phyloP scores from a whole-genome alignment of 345 rosid species.

The Fremontodendron californicum region DNA sequence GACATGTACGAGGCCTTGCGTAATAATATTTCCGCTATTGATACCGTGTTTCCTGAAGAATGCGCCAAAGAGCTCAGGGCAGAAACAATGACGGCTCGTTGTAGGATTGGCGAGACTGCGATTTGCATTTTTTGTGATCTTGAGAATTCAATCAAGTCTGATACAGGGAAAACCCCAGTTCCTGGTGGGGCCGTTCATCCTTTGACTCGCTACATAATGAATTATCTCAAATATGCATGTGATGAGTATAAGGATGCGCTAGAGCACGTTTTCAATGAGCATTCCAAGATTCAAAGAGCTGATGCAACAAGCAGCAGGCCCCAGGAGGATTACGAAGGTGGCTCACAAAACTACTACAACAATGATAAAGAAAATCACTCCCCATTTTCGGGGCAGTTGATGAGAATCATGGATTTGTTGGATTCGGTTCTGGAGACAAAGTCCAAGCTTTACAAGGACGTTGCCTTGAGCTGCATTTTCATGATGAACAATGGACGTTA shows the following conservation, averaged over 20 bases:
- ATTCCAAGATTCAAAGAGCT: slow-evolving; percentile 60
- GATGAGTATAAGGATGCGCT: slow-evolving; percentile 74
- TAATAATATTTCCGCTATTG: slow-evolving; percentile 42
- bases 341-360: not conserved
- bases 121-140: slow-evolving; percentile 62
- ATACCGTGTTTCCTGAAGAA: slow-evolving; percentile 38
- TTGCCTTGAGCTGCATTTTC: slow-evolving; percentile 64
- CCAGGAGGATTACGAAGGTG: slow-evolving; percentile 12
- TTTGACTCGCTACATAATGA: slow-evolving; percentile 78
- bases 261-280: slow-evolving; percentile 73
- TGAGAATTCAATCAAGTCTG: slow-evolving; percentile 70
- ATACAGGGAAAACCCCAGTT: slow-evolving; percentile 59
- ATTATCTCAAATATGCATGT: slow-evolving; percentile 64
- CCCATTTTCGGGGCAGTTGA: slow-evolving; percentile 48
- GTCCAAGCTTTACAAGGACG: slow-evolving; percentile 70
- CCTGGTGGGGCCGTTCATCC: slow-evolving; percentile 96
- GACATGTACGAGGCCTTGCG: slow-evolving; percentile 74
- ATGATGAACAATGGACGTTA: slow-evolving; percentile 97
- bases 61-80: slow-evolving; percentile 40
- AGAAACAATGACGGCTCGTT: slow-evolving; percentile 47
- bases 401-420: slow-evolving; percentile 65
- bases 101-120: slow-evolving; percentile 65
- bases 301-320: slow-evolving; percentile 47
- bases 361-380: slow-evolving; percentile 24
- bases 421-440: slow-evolving; percentile 59